Percentiles rank a stretch among this genome's conserved stretches.
These are phyloP conservation scores for Scenedesmus sp. DNA, from an alignment of 163 green algal species.

Conservation along the genomic window DNA sequence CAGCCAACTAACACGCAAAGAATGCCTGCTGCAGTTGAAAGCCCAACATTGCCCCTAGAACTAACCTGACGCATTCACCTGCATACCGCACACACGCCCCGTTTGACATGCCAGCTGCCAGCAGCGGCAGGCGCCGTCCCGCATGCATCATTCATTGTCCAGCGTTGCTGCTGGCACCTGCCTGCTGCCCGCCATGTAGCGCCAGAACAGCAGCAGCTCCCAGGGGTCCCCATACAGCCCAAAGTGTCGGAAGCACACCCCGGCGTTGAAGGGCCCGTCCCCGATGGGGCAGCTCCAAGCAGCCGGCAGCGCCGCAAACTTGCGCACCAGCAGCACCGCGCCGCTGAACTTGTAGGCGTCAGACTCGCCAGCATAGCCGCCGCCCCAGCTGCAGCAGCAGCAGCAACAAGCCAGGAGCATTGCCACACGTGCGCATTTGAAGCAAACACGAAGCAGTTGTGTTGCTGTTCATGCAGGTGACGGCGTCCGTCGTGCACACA, in stretches of 20 bases:
- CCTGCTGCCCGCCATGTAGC: background rate
- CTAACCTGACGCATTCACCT: too few species aligned
- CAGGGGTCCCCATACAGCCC: constrained; percentile 7
- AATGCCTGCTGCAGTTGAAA: too few species aligned
- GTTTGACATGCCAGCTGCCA: background rate
- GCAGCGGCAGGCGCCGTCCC: background rate
- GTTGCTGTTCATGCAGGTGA: too few species aligned
- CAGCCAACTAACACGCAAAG: too few species aligned
- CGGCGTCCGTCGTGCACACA: too few species aligned
- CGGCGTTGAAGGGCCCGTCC: constrained; percentile 3
- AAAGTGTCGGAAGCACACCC: constrained; percentile 14
- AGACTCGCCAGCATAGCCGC: background rate
- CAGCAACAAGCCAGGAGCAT: background rate
- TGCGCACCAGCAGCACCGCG: background rate
- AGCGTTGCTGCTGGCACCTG: background rate
- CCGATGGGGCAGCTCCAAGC: background rate
- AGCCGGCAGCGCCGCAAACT: background rate
- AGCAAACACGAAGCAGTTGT: too few species aligned
- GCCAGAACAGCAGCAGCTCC: constrained; percentile 21
- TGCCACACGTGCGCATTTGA: too few species aligned
- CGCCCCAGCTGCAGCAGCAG: constrained; percentile 9
- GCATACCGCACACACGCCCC: background rate
- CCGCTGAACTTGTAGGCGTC: constrained; percentile 15
- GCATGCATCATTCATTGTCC: constrained; percentile 8
- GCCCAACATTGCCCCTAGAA: too few species aligned